Base-by-base conservation (phyloP, 2,329 filamentous ascomycete genomes). In the Apiospora rasikravindrae region DNA sequence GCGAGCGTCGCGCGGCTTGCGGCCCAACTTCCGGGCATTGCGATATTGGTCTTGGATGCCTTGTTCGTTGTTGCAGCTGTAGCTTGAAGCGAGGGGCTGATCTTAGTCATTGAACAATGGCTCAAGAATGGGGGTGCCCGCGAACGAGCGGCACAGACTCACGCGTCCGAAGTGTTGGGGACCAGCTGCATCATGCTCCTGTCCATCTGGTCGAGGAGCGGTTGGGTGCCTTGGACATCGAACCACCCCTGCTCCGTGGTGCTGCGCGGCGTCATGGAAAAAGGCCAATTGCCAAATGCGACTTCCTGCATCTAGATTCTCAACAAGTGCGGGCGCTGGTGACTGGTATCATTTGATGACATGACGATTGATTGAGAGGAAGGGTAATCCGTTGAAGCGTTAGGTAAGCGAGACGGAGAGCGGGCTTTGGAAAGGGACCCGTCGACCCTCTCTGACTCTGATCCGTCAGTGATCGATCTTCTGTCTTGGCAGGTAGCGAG, bases 101-200 rank as follows among this genome's bases (percentile, higher is more conserved):
- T 64, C 33, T 64, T 64, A 14, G 57, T 64, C 57, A 64, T 64
- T 33, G 2, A n/a, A n/a, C 16, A n/a, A 40, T 24, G 24, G 53
- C 19, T 5, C 4, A 33, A 33, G 7, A 61, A 33, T 8, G 16
- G 8, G 40, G 57, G 14, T 40, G 57, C 10, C 57, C 29, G 57
- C 29, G 29, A 64, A 22, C 29, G 57, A 64, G 57, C 57, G 57
- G 57, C 57, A 22, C 33, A 64, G 57, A 64, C 57, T 64, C 57
- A 64, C 57, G 57, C 40, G 57, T 37, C 57, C 57, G 57, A 64
- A 33, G 33, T 8, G 14, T 37, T 19, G 53, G 53, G 53, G 19
- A 22, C 26, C 57, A 64, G 22, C 40, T 40, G 57, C 57, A 37
- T 64, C 57, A 37, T 64, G 57, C 19, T 64, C 57, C 40, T 64